Evolutionary conservation across 2,329 filamentous ascomycete species (phyloP).

Genomic region (Penicillium olsonii): DNA sequence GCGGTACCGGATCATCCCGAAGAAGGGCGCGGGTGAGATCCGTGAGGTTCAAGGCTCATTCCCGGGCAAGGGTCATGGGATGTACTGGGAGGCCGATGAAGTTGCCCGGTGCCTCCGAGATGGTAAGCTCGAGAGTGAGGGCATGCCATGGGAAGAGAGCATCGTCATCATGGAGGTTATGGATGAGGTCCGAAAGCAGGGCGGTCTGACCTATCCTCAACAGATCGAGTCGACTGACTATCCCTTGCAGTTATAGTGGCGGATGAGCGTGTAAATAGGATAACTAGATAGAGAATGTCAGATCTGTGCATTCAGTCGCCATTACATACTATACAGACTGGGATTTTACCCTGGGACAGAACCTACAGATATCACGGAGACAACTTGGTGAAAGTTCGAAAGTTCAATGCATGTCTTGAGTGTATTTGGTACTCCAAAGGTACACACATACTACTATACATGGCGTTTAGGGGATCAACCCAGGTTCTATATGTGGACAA

Average conservation of each 20-base stretch:
- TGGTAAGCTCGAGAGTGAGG: slow-evolving; percentile 72
- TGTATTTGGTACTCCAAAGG: slow-evolving; percentile 21
- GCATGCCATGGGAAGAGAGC: slow-evolving; percentile 73
- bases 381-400: neutral
- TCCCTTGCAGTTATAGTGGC: slow-evolving; percentile 46
- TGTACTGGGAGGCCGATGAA: slow-evolving; percentile 89
- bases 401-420: slow-evolving; percentile 12
- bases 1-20: slow-evolving; percentile 64
- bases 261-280: neutral
- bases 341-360: no score
- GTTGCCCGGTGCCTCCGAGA: slow-evolving; percentile 73
- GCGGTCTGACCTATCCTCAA: slow-evolving; percentile 63
- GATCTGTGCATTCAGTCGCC: neutral
- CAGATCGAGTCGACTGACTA: slow-evolving; percentile 64
- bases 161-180: slow-evolving; percentile 81
- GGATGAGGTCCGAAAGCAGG: slow-evolving; percentile 68
- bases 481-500: slow-evolving; percentile 26
- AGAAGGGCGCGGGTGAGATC: slow-evolving; percentile 49
- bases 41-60: slow-evolving; percentile 43
- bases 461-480: slow-evolving; percentile 22
- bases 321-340: neutral
- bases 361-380: no score
- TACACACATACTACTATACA: slow-evolving; percentile 40
- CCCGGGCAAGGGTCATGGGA: slow-evolving; percentile 70
- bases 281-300: neutral